Base-by-base conservation (phyloP, 2,329 filamentous ascomycete species). In the Alternaria sp. region DNA sequence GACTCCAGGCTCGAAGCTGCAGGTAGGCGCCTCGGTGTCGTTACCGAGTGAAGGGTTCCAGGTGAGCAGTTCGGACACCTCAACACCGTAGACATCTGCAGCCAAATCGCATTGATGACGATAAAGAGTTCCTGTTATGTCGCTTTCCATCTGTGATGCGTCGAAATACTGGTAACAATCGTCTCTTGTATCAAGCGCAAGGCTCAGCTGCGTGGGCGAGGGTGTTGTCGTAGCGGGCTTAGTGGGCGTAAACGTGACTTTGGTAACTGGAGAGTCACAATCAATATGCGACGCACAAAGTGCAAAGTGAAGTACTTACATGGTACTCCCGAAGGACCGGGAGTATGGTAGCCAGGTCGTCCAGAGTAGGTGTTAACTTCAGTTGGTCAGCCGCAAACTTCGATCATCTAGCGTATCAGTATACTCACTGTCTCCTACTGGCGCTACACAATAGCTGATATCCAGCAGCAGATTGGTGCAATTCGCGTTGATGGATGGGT, bases 371-470 rank as follows among this genome's bases (percentile, higher is more conserved):
- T 30, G 54, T 56, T 45, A 36, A 30, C 47, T 46, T 57, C 12
- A 45, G 44, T 36, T 2, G 57, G 51, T 30, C 28, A 30, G 28
- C 28, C 11, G 28, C 28, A 30, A 30, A 30, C 28, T 30, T 30
- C 28, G 28, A 30, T 30, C 10, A 30, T 30, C 28, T 30, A 30
- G 28, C 28, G 28, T 30, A 30, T 30, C 28, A 30, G 1, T 13
- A 32, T 49, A 63, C 15, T 51, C 43, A 17, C 51, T 54, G 8
- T 15, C 15, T 19, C 61, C 61, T 8, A 64, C 23, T 7, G 61
- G 23, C 49, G 47, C 43, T 21, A 64, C 57, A 55, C 58, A 65
- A 15, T 65, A 64, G 47, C 40, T 54, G 5, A n/a, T n/a, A 36
- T 25, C 13, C 4, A 25, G 5, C 4, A 49, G 47, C 4, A 64